phyloP scores from a whole-genome alignment of 257 asterid genomes.

The Penstemon eatonii region DNA sequence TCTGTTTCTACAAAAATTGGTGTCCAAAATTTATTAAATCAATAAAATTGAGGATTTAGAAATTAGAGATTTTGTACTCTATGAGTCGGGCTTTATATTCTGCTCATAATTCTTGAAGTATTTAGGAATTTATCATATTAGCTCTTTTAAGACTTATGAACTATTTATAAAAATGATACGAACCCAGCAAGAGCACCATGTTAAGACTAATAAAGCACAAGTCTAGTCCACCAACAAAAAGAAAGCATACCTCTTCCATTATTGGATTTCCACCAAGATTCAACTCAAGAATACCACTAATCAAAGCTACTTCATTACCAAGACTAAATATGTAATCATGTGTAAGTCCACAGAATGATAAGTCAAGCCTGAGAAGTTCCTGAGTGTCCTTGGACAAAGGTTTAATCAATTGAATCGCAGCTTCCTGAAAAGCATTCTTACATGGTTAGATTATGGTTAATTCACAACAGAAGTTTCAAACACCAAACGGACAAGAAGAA shows the following conservation, averaged over 20 bases:
- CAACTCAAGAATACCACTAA: constrained; percentile 64
- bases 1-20: no score
- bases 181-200: constrained; percentile 14
- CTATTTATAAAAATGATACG: neutral
- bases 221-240: constrained; percentile 20
- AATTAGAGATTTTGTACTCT: no score
- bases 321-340: constrained; percentile 49
- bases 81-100: no score
- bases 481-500: neutral
- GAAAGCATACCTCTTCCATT: constrained; percentile 64
- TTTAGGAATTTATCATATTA: no score
- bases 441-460: constrained; percentile 13
- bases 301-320: constrained; percentile 50
- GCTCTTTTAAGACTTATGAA: neutral
- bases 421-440: constrained; percentile 59
- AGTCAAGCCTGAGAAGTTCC: constrained; percentile 75
- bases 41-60: no score
- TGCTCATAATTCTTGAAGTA: no score
- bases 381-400: constrained; percentile 69
- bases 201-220: constrained; percentile 2
- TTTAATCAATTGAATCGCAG: constrained; percentile 60
- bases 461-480: constrained; percentile 9
- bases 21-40: no score
- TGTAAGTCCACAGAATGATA: constrained; percentile 69
- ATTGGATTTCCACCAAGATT: constrained; percentile 83